These are phyloP conservation scores for Solanum microdontum DNA, from an alignment of 257 asterid genomes.

Conservation along the genomic window DNA sequence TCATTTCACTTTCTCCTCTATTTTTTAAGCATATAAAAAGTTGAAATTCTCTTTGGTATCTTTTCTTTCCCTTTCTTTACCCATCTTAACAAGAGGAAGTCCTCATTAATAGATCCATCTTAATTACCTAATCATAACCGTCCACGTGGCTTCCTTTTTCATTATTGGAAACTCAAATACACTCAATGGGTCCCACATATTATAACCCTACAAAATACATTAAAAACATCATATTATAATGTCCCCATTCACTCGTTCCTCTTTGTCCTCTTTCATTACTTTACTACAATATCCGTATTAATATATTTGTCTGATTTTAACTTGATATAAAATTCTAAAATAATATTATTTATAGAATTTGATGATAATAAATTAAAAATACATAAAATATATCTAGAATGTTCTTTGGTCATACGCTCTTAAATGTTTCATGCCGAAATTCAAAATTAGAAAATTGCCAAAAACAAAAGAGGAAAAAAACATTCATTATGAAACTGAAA, in stretches of 20 bases:
- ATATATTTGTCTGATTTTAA: too few relatives aligned
- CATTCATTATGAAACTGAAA: too few relatives aligned
- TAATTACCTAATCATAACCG: conserved; percentile 17
- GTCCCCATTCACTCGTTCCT: not conserved
- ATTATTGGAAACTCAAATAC: conserved; percentile 9
- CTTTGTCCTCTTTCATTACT: not conserved
- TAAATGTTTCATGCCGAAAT: too few relatives aligned
- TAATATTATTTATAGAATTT: too few relatives aligned
- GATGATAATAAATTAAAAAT: too few relatives aligned
- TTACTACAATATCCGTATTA: not conserved
- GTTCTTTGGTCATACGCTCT: too few relatives aligned
- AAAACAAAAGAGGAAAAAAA: too few relatives aligned
- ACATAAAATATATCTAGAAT: too few relatives aligned
- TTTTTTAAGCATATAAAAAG: not conserved
- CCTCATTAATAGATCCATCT: not conserved
- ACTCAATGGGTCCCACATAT: conserved; percentile 6
- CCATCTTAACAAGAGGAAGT: not conserved
- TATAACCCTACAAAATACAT: not conserved
- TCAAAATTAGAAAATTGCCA: too few relatives aligned
- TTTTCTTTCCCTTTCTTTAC: not conserved
- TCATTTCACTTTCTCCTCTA: not conserved
- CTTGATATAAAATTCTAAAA: fast-evolving
- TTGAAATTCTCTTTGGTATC: not conserved
- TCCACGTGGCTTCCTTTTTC: conserved; percentile 12
- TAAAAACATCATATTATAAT: not conserved